Evolutionary conservation across 495 filamentous ascomycete species (phyloP).

Genomic region (Penicillium silybi): DNA sequence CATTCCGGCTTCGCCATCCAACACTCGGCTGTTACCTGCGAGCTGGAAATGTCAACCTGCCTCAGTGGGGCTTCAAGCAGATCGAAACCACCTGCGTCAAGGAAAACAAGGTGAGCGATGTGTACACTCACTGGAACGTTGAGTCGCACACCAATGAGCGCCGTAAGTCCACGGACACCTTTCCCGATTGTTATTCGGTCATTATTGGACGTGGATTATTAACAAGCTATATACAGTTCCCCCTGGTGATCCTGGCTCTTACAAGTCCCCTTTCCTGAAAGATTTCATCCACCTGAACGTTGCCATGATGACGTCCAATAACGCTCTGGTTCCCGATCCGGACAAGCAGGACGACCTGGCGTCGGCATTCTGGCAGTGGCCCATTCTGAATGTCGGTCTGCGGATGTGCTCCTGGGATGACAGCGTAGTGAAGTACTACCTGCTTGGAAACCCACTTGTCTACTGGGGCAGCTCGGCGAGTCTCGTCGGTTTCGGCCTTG

Average conservation of each 20-base stretch:
- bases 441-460: slow-evolving; percentile 92
- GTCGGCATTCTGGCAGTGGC: slow-evolving; percentile 98
- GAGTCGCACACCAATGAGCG: slow-evolving; percentile 93
- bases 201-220: slow-evolving; percentile 12
- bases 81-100: slow-evolving; percentile 96
- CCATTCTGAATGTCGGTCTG: slow-evolving; percentile 87
- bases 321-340: slow-evolving; percentile 93
- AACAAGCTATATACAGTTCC: slow-evolving; percentile 57
- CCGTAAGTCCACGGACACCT: slow-evolving; percentile 56
- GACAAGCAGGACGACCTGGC: slow-evolving; percentile 99
- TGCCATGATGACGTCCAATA: slow-evolving; percentile 99
- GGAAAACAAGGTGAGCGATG: slow-evolving; percentile 85
- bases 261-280: slow-evolving; percentile 92
- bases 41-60: slow-evolving; percentile 93
- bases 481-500: slow-evolving; percentile 64
- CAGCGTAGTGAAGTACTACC: slow-evolving; percentile 92
- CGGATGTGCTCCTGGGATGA: slow-evolving; percentile 99
- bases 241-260: slow-evolving; percentile 82
- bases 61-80: slow-evolving; percentile 99
- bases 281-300: slow-evolving; percentile 98
- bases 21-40: slow-evolving; percentile 88
- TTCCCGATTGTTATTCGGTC: background rate
- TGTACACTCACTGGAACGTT: slow-evolving; percentile 98
- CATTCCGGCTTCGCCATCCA: slow-evolving; percentile 83
- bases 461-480: slow-evolving; percentile 91